phyloP scores from a whole-genome alignment of 2,329 filamentous ascomycete species.

The Fusarium neocosmosporiellum region DNA sequence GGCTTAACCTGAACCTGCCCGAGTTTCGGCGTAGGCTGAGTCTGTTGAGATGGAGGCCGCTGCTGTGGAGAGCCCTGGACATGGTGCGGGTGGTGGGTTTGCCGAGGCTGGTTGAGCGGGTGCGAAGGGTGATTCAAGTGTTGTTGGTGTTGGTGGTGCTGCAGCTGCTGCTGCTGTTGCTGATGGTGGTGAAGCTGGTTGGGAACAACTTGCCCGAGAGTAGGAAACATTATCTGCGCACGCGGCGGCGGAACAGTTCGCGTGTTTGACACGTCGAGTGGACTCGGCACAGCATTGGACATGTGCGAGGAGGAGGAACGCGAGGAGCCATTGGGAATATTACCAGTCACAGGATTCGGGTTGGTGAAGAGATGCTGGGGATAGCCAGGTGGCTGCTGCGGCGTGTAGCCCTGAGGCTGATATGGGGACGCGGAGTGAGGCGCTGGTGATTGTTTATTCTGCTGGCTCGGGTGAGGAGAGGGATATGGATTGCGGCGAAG shows the following conservation, averaged over 20 bases:
- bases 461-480: constrained; percentile 61
- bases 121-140: constrained; percentile 44
- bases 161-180: constrained; percentile 50
- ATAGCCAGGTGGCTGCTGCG: constrained; percentile 63
- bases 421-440: constrained; percentile 67
- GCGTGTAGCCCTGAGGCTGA: constrained; percentile 63
- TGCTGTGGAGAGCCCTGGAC: constrained; percentile 48
- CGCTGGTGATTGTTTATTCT: constrained; percentile 66
- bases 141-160: too few species aligned
- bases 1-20: constrained; percentile 48
- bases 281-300: constrained; percentile 61
- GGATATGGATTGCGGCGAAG: constrained; percentile 61
- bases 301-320: constrained; percentile 58
- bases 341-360: constrained; percentile 59
- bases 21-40: constrained; percentile 45
- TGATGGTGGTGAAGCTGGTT: constrained; percentile 59
- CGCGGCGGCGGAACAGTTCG: constrained; percentile 56
- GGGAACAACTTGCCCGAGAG: constrained; percentile 56
- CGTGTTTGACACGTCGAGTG: constrained; percentile 58
- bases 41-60: constrained; percentile 53
- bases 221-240: constrained; percentile 55
- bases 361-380: constrained; percentile 65
- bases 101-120: constrained; percentile 42
- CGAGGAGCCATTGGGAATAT: constrained; percentile 61
- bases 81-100: constrained; percentile 43